These are phyloP conservation scores for Sonneratia caseolaris DNA, from an alignment of 345 rosid genomes.

Conservation along the genomic window DNA sequence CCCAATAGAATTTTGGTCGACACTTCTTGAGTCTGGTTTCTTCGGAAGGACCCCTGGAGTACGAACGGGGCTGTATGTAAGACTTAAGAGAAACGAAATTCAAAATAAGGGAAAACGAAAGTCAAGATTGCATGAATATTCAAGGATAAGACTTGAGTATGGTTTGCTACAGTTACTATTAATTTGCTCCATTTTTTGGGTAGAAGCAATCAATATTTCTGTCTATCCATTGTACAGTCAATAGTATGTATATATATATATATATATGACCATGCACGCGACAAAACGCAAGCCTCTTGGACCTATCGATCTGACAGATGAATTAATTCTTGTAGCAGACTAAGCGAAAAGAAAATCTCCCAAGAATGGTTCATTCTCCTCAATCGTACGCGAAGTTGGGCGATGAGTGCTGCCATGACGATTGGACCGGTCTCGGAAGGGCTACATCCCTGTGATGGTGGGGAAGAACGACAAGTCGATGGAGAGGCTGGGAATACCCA, in stretches of 20 bases:
- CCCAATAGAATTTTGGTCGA: no score
- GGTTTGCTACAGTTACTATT: not conserved
- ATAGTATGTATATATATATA: not conserved
- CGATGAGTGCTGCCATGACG: not conserved
- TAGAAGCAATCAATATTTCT: not conserved
- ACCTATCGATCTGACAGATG: not conserved
- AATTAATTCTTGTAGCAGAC: not conserved
- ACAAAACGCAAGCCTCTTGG: not conserved
- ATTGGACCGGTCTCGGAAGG: constrained; percentile 14
- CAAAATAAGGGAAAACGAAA: no score
- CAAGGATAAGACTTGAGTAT: not conserved
- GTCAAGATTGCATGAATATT: not conserved
- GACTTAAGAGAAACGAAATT: no score
- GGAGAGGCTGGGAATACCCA: constrained; percentile 19
- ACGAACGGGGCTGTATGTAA: no score
- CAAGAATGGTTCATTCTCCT: not conserved
- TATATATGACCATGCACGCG: no score
- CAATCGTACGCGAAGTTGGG: constrained; percentile 5
- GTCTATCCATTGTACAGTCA: not conserved
- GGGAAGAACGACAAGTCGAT: constrained; percentile 11
- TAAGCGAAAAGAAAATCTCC: not conserved
- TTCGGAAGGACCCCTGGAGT: no score
- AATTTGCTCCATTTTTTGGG: not conserved
- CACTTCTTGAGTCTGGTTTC: no score
- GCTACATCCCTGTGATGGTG: constrained; percentile 22